Base-by-base conservation (phyloP, 75 land plant species). In the Pinus tabuliformis region DNA sequence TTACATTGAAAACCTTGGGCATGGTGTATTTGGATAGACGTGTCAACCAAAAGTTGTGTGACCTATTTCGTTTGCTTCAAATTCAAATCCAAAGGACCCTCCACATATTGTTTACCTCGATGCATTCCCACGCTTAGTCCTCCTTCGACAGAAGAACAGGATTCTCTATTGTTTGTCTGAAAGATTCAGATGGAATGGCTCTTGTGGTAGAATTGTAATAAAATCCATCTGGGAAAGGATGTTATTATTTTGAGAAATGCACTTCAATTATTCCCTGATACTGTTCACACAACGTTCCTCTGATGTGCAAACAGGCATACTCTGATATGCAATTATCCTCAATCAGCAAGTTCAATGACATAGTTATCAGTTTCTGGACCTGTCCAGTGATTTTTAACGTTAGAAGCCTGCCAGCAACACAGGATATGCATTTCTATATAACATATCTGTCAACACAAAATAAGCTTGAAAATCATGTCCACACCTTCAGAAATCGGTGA, bases 341-440 rank as follows among this genome's bases (percentile, higher is more conserved):
- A 37, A 81, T n/a, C 5, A 62, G 37, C 49, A 78, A 45, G 73
- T 62, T 73, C 39, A 81, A 63, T 6, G 60, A 39, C 59, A 57
- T 73, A 56, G 83, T 81, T 52, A 81, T 68, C 18, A 72, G 64
- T 37, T 73, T 72, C 80, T 81, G 83, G 22, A 72, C 78, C 78
- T 76, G 70, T 16, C 24, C 28, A 54, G 61, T 8, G 39, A 17
- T 8, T 66, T 66, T 66, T 17, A 66, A 66, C 6, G 70, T 66
- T 66, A 66, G 6, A 49, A 66, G 45, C 18, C 20, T 20, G 21
- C 16, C 45, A 36, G 36, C 45, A 39, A 14, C 8, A 45, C 70
- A 65, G 4, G 17, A 26, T 42, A 65, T 37, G 54, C 12, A 49
- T 49, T 49, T 49, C 54, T 49, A 62, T 16, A 22, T 22, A 26